A percentile compares a stretch with the other conserved stretches of the same genome.
phyloP scores from a whole-genome alignment of 108 stramenopile species.

The Parietichytrium sp. region DNA sequence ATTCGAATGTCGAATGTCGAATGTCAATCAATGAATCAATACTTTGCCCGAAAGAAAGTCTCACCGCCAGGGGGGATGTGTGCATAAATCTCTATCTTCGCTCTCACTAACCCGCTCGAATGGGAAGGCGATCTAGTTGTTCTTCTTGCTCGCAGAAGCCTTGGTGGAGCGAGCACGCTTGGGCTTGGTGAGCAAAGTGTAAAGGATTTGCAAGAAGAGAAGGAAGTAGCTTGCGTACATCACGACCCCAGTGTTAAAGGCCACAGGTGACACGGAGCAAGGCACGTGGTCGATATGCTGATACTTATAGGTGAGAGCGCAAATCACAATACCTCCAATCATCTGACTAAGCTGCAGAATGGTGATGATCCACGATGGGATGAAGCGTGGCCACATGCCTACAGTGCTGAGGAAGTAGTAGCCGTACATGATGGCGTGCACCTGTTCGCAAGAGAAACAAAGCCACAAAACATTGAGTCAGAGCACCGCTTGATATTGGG shows the following conservation, averaged over 20 bases:
- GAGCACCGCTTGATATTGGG: no score
- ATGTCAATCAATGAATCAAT: no score
- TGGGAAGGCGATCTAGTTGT: no score
- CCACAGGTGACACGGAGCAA: not conserved
- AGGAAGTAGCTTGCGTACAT: conserved; percentile 42
- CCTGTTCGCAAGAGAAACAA: no score
- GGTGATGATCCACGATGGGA: conserved; percentile 83
- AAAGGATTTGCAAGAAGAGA: conserved; percentile 39
- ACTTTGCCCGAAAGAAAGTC: no score
- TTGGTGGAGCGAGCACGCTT: not conserved
- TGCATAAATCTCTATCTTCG: no score
- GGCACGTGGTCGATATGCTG: not conserved
- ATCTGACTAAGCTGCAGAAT: conserved; percentile 85
- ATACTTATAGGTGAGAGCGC: conserved; percentile 3
- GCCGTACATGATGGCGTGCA: conserved; percentile 96
- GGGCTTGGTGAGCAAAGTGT: not conserved
- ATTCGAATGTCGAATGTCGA: no score
- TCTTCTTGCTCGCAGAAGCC: conserved; percentile 18
- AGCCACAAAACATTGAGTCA: no score
- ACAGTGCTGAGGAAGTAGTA: conserved; percentile 95
- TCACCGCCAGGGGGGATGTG: no score
- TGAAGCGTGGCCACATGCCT: conserved; percentile 70
- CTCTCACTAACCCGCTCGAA: no score
- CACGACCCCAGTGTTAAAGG: conserved; percentile 6
- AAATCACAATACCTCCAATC: conserved; percentile 70